Evolutionary conservation across 2,329 filamentous ascomycete species (phyloP), one percentile per base, ranked within the genome.

Genomic region (Coleophoma crateriformis): DNA sequence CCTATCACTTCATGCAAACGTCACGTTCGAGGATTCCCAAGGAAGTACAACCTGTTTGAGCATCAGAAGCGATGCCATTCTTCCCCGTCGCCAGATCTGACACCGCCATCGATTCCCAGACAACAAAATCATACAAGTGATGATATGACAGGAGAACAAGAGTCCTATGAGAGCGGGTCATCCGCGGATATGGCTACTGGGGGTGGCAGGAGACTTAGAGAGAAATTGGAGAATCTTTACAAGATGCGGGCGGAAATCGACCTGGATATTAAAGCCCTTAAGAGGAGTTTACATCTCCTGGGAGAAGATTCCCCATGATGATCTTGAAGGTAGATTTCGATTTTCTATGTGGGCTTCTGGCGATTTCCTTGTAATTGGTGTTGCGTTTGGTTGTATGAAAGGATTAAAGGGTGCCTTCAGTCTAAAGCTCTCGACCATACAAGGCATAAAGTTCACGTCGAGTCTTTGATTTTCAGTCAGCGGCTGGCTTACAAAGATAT

Each of bases 11-110:
- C 53, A 10, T 57, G 55, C 27, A 54, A 54, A 14, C 53, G 55
- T n/a, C 40, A 54, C 34, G 43, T n/a, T 2, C 43, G 37, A 47
- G 50, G 48, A 17, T 57, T 55, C 33, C 19, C 50, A 10, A 19
- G 55, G 15, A 50, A 50, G 41, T 53, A 50, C 20, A 57, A 57
- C 17, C 38, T 57, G 1, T 45, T 47, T 15, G 51, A 55, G 40
- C 55, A 57, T 32, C 45, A 52, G 42, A 53, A 50, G 34, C 51
- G 50, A 32, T 51, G 49, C 19, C 55, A 57, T 49, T 32, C 51
- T 38, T 22, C 27, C 6, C 46, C 35, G 38, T 47, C 35, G 38
- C n/a, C n/a, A 45, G 13, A 45, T 45, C 8, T 17, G 15, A 17
- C 15, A 6, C 20, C 35, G 17, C 35, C 8, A 41, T 33, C 43